Evolutionary conservation across 768 basidiomycete genomes (phyloP), one percentile per base, ranked within the genome.

Genomic region (Bullera alba): DNA sequence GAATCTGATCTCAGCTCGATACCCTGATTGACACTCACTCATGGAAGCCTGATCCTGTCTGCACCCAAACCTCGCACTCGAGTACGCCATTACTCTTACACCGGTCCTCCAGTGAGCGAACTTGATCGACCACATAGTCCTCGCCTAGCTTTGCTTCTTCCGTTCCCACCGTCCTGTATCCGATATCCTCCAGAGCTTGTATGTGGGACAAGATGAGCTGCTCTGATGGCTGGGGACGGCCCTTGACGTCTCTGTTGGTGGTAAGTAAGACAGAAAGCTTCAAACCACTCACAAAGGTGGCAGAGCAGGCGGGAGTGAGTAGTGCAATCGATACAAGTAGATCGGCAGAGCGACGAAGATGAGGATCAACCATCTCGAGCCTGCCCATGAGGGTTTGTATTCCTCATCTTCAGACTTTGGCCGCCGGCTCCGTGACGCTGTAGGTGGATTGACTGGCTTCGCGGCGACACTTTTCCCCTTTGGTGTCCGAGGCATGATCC

Each of bases 51-150:
- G 82, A 87, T 2, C 91, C 90, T 59, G 84, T 78, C 72, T 95
- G 92, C 49, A 84, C 77, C 86, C 87, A 93, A 0, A 92, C 82
- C 64, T 95, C 89, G 61, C 93, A 91, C 65, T 92, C 78, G n/a
- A 93, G 74, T 38, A 83, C 83, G 41, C 83, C 77, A 25, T 80
- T 71, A 42, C 73, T 72, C 38, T 84, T 81, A 65, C 90, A 92
- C 45, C 81, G 72, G 27, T 72, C 70, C 61, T 82, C 76, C 30
- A 92, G 69, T 37, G 76, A 75, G 46, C 82, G 74, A 2, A 84
- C 84, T 61, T 84, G 80, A 39, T 79, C 73, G 19, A 83, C 64
- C 79, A 92, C 82, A 83, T 89, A 96, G 22, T 77, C 74, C 60
- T 95, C 91, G 3, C 85, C 89, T 23, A 81, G 69, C 0, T 86